Conservation (phyloP, 1,284 basidiomycete species). For the Cryptococcus sp. region DNA sequence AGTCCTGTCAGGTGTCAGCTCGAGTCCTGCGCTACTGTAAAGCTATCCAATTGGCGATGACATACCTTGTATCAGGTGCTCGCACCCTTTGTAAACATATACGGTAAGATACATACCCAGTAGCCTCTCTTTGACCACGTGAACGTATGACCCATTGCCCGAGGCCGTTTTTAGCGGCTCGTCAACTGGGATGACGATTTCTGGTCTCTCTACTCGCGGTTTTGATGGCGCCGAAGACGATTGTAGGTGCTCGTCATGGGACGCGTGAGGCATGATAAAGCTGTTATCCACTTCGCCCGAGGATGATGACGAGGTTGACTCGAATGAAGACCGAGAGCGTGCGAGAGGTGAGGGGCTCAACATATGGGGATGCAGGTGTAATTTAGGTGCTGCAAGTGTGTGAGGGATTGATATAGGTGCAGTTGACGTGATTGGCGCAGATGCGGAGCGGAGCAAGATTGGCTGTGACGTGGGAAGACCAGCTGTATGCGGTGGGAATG, state of each 20-base stretch:
- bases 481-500: constrained; percentile 12
- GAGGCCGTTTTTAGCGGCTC: constrained; percentile 10
- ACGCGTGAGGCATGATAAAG: background rate
- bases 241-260: background rate
- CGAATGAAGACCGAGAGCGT: constrained; percentile 25
- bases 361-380: constrained; percentile 1
- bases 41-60: background rate
- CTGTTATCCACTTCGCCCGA: constrained; percentile 10
- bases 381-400: constrained; percentile 1
- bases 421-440: constrained; percentile 14
- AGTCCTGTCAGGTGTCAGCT: constrained; percentile 36
- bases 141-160: constrained; percentile 54
- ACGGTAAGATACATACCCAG: constrained; percentile 58
- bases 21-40: background rate
- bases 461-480: constrained; percentile 8
- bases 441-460: constrained; percentile 13
- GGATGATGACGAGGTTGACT: constrained; percentile 19
- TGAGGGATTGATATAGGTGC: constrained; percentile 10
- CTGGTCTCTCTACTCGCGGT: constrained; percentile 15
- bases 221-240: constrained; percentile 3
- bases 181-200: constrained; percentile 24
- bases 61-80: constrained; percentile 51
- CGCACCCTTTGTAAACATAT: constrained; percentile 54
- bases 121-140: constrained; percentile 59
- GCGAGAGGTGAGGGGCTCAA: constrained; percentile 21